Evolutionary conservation across 495 filamentous ascomycete genomes (phyloP), one percentile per base, ranked within the genome.

Genomic region (Penicillium maclennaniae): DNA sequence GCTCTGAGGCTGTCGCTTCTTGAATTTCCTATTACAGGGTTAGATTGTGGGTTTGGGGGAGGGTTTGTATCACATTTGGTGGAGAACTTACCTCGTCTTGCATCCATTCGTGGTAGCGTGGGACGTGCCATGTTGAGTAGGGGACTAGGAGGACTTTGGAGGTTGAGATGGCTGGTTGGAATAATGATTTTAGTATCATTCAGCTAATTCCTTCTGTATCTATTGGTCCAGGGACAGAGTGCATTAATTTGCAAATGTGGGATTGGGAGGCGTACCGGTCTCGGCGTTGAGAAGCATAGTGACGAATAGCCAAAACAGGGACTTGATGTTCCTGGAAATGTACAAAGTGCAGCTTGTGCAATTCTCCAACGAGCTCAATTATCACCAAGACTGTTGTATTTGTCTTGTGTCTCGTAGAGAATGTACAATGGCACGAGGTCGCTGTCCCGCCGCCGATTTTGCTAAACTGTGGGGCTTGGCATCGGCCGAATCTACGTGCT

Each of bases 61-160:
- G 3, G 7, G 1, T 34, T 34, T 34, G 31, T 9, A 14, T 14
- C 36, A 12, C 41, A 47, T 43, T 26, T 12, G 48, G 27, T 25
- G 25, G 39, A 28, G 25, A n/a, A 53, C 65, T 47, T 72, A 92
- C 89, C 51, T 85, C 79, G 59, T 93, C 86, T 76, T 92, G 77
- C 91, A 96, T 96, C 91, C 91, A 96, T 62, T 81, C 71, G 57
- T 95, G 88, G 58, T 96, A 96, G 3, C 76, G 84, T 8, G 77
- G 78, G 31, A 96, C 91, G 72, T 96, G 91, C 69, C 83, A 84
- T 49, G 72, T 69, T 34, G 87, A 88, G 62, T 96, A 96, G 6
- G 91, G 91, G 38, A 96, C 90, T 27, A 96, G 77, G 17, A 93
- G 76, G 41, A 87, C 70, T 38, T 72, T 74, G 1, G 79, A 67